Conservation (phyloP, 352 stramenopile genomes). For the Pythium volutum region DNA sequence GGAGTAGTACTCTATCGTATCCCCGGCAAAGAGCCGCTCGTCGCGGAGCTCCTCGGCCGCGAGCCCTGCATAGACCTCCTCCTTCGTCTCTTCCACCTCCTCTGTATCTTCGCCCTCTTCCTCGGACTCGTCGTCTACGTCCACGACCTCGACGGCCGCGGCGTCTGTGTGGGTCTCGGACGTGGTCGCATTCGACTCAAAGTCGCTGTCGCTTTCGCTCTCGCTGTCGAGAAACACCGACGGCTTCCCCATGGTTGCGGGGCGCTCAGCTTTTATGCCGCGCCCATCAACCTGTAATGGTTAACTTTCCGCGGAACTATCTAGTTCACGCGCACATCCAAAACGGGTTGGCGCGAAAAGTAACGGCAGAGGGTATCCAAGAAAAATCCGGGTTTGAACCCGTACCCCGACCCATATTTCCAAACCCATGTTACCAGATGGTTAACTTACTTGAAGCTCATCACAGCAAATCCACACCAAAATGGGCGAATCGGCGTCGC, state of each 20-base stretch:
- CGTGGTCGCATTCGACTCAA: not conserved
- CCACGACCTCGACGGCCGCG: not conserved
- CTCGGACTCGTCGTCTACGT: too few relatives aligned
- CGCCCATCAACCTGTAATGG: slow-evolving; percentile 1
- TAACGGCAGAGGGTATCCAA: not conserved
- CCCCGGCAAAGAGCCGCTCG: slow-evolving; percentile 63
- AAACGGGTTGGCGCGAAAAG: slow-evolving; percentile 28
- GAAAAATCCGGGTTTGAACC: slow-evolving; percentile 1
- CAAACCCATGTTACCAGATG: not conserved
- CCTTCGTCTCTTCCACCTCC: slow-evolving; percentile 4
- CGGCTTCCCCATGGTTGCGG: not conserved
- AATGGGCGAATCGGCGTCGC: not conserved
- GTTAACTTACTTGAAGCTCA: slow-evolving; percentile 10
- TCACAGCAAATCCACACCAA: not conserved
- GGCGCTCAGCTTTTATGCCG: not conserved
- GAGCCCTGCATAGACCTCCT: slow-evolving; percentile 31
- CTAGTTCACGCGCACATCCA: not conserved
- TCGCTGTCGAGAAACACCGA: slow-evolving; percentile 10
- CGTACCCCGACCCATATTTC: not conserved
- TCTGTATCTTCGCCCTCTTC: too few relatives aligned
- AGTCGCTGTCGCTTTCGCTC: slow-evolving; percentile 15
- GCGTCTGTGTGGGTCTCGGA: not conserved
- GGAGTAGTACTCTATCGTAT: slow-evolving; percentile 80
- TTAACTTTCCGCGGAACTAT: slow-evolving; percentile 9
- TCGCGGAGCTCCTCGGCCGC: slow-evolving; percentile 48